Base-by-base conservation (phyloP, 2,329 filamentous ascomycete genomes). In the Aureobasidium sp. region DNA sequence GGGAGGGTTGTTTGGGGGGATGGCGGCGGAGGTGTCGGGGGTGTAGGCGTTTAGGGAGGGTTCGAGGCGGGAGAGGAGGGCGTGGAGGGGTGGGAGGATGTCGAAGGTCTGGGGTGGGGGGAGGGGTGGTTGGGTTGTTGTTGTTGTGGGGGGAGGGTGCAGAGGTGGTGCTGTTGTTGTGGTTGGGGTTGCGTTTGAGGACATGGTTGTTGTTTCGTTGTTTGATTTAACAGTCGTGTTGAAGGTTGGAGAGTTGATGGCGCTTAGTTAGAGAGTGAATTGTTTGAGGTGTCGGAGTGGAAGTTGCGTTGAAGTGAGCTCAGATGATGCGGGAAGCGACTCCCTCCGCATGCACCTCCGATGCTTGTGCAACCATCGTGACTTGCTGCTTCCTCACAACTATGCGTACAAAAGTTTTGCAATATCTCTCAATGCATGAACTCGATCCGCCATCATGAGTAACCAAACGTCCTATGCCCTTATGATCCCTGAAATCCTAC, bases 31-130 rank as follows among this genome's bases (percentile, higher is more conserved):
- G n/a, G 54, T 53, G 33, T 58, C 49, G 13, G 51, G 29, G 21
- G 60, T 62, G 37, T 64, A 58, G 51, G 31, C 61, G 51, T 57
- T 60, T 23, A 40, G 53, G 51, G 37, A 27, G 19, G 61, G 57
- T 38, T 61, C 70, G 57, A 96, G 82, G 54, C 89, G 88, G 65
- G 84, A 79, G 63, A 96, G 84, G 66, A 95, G 84, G 62, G 85
- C 81, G 69, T 90, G 86, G 58, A 96, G 84, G 69, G 91, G 85
- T 27, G 91, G 90, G 58, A 95, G 82, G 66, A 90, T 84, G 77
- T 96, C 92, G 76, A 96, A 90, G 53, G 85, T 84, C 73, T 92
- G 87, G 29, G 92, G 88, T 53, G 89, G 83, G 64, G 94, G 87
- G 60, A 87, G 84, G 2, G 82, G 75, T 33, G 86, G 81, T 61